Percentiles rank a stretch among this genome's conserved stretches.
These are phyloP conservation scores for Cyberlindnera mycetangii DNA, from an alignment of 805 yeast genomes.

Conservation along the genomic window DNA sequence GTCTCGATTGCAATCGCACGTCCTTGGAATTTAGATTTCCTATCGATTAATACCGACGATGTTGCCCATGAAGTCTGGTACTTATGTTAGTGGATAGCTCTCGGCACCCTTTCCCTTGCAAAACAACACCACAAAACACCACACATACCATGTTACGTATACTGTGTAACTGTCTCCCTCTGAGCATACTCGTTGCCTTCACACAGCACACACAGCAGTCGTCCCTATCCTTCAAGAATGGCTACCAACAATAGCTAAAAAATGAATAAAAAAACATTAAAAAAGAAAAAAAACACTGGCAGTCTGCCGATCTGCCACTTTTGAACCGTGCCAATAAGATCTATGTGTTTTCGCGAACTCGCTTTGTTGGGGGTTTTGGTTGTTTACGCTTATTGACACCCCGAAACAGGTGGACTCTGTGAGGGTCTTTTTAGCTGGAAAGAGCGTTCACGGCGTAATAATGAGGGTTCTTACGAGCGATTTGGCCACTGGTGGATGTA, in stretches of 20 bases:
- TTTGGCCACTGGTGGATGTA: slow-evolving; percentile 13
- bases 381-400: background rate
- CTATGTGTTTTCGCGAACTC: background rate
- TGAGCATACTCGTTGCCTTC: background rate
- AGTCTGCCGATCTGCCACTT: background rate
- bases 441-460: too few relatives aligned
- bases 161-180: too few relatives aligned
- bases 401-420: too few relatives aligned
- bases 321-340: background rate
- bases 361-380: background rate
- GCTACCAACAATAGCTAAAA: too few relatives aligned
- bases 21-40: slow-evolving; percentile 68
- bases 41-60: slow-evolving; percentile 40
- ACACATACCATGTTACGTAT: slow-evolving; percentile 6
- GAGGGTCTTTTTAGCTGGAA: too few relatives aligned
- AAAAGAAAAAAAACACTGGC: too few relatives aligned
- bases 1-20: slow-evolving; percentile 43
- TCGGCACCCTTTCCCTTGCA: too few relatives aligned
- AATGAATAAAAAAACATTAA: too few relatives aligned
- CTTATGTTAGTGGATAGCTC: too few relatives aligned
- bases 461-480: slow-evolving; percentile 13
- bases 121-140: background rate
- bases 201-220: too few relatives aligned
- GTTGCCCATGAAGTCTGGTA: slow-evolving; percentile 34
- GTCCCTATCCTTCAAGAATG: too few relatives aligned